Evolutionary conservation across 345 rosid species (phyloP).

Genomic region (Gossypium australe): DNA sequence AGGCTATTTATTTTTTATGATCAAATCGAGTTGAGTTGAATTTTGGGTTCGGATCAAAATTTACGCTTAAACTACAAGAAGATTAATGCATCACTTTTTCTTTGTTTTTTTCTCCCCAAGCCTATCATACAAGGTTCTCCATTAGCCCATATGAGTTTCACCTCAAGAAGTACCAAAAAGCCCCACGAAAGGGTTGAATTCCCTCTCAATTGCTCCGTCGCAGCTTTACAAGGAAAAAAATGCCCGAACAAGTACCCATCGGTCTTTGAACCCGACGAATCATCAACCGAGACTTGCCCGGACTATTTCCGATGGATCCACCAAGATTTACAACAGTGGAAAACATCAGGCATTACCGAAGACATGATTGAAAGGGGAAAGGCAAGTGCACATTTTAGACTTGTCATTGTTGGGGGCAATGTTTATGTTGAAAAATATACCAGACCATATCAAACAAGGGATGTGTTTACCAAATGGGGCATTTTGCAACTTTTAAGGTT

Average conservation of each 20-base stretch:
- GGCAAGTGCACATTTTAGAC: constrained; percentile 40
- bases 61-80: too few relatives aligned
- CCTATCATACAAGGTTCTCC: constrained; percentile 18
- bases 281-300: constrained; percentile 34
- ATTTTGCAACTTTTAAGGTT: constrained; percentile 58
- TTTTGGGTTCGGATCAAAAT: too few relatives aligned
- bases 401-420: constrained; percentile 43
- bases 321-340: constrained; percentile 52
- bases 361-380: constrained; percentile 41
- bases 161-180: constrained; percentile 4
- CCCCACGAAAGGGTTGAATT: constrained; percentile 11
- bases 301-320: constrained; percentile 71
- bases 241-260: constrained; percentile 30
- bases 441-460: constrained; percentile 50
- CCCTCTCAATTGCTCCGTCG: constrained; percentile 36
- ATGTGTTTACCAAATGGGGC: constrained; percentile 66
- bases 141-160: background rate
- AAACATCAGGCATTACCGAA: constrained; percentile 45
- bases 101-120: constrained; percentile 9
- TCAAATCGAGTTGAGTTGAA: background rate
- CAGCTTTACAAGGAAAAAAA: constrained; percentile 13
- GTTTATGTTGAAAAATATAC: constrained; percentile 47
- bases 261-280: constrained; percentile 7
- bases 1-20: too few relatives aligned
- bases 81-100: background rate